phyloP scores from a whole-genome alignment of 75 land plant species.

The Pinus taeda region DNA sequence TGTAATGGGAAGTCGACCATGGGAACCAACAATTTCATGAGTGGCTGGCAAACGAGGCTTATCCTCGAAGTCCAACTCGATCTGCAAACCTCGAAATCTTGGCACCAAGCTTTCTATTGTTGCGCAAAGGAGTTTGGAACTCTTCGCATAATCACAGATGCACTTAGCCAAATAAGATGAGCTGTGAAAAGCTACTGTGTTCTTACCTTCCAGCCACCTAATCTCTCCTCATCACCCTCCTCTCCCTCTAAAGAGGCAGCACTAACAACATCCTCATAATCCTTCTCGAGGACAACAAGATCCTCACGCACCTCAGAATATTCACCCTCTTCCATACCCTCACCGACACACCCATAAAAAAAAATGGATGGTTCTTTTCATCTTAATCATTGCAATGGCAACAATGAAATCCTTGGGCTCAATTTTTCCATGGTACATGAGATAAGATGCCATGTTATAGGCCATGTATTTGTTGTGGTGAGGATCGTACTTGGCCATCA shows the following conservation, averaged over 20 bases:
- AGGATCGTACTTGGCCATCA: conserved; percentile 74
- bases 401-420: conserved; percentile 51
- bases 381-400: too few species aligned
- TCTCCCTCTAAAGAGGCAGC: too few species aligned
- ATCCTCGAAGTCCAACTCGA: conserved; percentile 54
- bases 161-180: conserved; percentile 84
- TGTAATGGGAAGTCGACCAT: too few species aligned
- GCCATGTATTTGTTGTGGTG: conserved; percentile 58
- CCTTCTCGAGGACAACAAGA: too few species aligned
- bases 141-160: conserved; percentile 76
- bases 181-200: conserved; percentile 64
- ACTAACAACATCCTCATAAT: conserved; percentile 51
- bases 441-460: conserved; percentile 58
- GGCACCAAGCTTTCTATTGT: conserved; percentile 89
- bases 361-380: conserved; percentile 65
- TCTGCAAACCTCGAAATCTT: conserved; percentile 52
- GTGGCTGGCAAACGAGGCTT: conserved; percentile 84
- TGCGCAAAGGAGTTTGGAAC: conserved; percentile 91
- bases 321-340: conserved; percentile 79
- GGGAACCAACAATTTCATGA: conserved; percentile 95
- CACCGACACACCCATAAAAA: conserved; percentile 53
- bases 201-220: conserved; percentile 30
- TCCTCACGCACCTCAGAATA: conserved; percentile 41
- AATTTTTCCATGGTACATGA: conserved; percentile 57
- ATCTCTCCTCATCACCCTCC: conserved; percentile 48